Evolutionary conservation across 164 flowering plant species (phyloP).

Genomic region (Euptelea pleiosperma): DNA sequence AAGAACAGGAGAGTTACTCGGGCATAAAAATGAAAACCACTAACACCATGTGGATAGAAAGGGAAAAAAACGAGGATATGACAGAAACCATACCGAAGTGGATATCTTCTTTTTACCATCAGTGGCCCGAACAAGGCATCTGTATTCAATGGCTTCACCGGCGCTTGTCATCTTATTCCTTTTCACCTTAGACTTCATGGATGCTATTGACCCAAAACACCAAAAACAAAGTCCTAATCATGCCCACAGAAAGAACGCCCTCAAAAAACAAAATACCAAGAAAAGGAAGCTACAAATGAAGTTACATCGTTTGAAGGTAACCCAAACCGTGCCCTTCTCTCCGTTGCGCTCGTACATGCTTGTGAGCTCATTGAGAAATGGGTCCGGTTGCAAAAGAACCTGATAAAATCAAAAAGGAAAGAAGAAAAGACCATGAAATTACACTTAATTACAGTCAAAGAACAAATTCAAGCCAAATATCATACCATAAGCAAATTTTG

Average conservation of each 20-base stretch:
- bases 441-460: background rate
- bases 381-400: conserved; percentile 64
- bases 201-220: conserved; percentile 37
- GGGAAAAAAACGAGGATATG: too few relatives aligned
- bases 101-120: conserved; percentile 71
- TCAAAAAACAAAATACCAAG: background rate
- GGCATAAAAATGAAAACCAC: too few relatives aligned
- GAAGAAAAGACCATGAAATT: too few relatives aligned
- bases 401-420: too few relatives aligned
- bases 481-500: too few relatives aligned
- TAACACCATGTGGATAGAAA: too few relatives aligned
- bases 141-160: conserved; percentile 51
- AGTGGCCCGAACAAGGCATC: conserved; percentile 70
- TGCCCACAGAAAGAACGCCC: background rate
- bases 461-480: background rate
- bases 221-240: background rate
- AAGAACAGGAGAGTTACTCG: too few relatives aligned
- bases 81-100: conserved; percentile 46
- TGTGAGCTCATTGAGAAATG: conserved; percentile 72
- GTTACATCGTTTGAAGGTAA: conserved; percentile 66
- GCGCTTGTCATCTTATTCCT: conserved; percentile 50
- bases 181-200: conserved; percentile 53
- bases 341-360: conserved; percentile 65
- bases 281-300: background rate
- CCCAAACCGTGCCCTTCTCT: conserved; percentile 73